These are phyloP conservation scores for Marchantia polymorpha DNA, from an alignment of 225 moss, liverwort and hornwort species.

Conservation along the genomic window DNA sequence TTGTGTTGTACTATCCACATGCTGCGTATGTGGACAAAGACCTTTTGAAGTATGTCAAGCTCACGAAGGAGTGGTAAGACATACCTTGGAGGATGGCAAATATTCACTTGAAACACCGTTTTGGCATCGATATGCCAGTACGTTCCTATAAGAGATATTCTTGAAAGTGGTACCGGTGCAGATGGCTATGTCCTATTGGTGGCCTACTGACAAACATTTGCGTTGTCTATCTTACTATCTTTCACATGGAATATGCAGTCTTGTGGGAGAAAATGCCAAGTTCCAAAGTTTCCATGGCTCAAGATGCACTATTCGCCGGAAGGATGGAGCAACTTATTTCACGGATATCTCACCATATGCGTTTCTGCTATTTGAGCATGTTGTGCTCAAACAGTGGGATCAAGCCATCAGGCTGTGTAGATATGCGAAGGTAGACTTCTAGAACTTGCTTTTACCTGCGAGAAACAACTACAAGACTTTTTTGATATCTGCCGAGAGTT, in stretches of 20 bases:
- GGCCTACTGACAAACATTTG: background rate
- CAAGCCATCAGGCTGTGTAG: conserved; percentile 67
- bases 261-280: conserved; percentile 59
- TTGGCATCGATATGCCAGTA: background rate
- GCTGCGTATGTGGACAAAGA: conserved; percentile 68
- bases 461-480: background rate
- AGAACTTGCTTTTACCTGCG: background rate
- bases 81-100: background rate
- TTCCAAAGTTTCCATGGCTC: conserved; percentile 71
- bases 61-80: conserved; percentile 72
- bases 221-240: background rate
- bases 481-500: background rate
- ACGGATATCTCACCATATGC: conserved; percentile 54
- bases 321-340: conserved; percentile 63
- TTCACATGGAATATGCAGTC: conserved; percentile 35
- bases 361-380: conserved; percentile 70
- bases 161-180: background rate
- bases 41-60: conserved; percentile 72
- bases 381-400: conserved; percentile 72
- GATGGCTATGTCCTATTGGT: background rate
- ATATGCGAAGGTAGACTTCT: conserved; percentile 52
- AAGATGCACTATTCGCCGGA: conserved; percentile 50
- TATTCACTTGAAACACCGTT: background rate
- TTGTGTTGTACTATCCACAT: conserved; percentile 86
- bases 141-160: background rate